A percentile compares a stretch with the other conserved stretches of the same genome.
These are phyloP conservation scores for Digitaria exilis DNA, from an alignment of 202 grass and related monocot genomes.

Conservation along the genomic window DNA sequence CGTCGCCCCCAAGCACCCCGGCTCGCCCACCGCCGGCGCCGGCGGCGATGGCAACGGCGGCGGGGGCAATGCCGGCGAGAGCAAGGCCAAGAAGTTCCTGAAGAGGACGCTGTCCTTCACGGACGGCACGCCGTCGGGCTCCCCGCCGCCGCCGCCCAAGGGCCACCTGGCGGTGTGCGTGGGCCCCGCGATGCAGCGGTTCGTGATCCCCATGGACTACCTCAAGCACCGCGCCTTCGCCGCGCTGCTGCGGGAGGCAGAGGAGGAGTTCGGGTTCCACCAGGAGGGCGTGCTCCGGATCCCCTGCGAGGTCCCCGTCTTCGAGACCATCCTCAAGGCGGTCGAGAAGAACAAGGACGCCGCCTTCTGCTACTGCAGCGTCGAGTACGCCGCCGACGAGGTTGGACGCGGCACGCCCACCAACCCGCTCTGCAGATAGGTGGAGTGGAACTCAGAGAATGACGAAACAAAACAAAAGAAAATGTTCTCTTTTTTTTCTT, in stretches of 20 bases:
- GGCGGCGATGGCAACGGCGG: not conserved
- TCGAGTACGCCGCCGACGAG: constrained; percentile 49
- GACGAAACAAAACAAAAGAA: not conserved
- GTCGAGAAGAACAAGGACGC: constrained; percentile 74
- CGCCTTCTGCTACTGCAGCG: constrained; percentile 66
- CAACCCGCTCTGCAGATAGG: constrained; percentile 60
- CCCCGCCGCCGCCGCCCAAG: constrained; percentile 56
- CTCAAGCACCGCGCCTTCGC: constrained; percentile 78
- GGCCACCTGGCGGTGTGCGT: constrained; percentile 89
- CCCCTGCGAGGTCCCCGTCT: constrained; percentile 82
- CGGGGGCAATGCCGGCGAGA: constrained; percentile 35
- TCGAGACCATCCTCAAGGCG: constrained; percentile 68
- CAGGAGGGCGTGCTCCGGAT: constrained; percentile 89
- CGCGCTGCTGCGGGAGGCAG: constrained; percentile 75
- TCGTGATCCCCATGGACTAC: constrained; percentile 90
- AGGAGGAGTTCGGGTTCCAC: constrained; percentile 98
- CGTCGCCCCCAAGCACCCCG: constrained; percentile 49
- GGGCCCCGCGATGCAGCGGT: constrained; percentile 71
- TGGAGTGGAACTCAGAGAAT: not conserved
- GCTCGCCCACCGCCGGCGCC: not conserved
- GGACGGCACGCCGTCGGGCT: constrained; percentile 39
- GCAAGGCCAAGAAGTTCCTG: constrained; percentile 91
- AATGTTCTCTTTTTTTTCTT: not conserved
- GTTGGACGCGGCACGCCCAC: constrained; percentile 37
- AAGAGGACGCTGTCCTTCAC: constrained; percentile 86